Conservation (phyloP, 192 early-diverging fungal species). For the Allomyces macrogynus region DNA sequence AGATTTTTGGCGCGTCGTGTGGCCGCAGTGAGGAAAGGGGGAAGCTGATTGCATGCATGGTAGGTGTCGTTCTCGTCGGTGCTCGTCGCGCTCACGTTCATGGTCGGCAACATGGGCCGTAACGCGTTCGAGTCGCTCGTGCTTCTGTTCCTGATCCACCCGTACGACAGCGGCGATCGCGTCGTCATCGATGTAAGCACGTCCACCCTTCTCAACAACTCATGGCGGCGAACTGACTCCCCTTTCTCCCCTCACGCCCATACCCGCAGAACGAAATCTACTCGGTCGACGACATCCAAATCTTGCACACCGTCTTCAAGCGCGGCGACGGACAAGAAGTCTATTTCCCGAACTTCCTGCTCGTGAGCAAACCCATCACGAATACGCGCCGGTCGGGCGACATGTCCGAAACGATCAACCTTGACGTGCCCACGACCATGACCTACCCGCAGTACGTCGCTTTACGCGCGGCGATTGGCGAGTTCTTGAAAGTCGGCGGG, state of each 20-base stretch:
- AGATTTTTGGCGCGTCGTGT: not conserved
- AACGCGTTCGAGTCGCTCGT: not conserved
- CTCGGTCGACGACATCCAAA: not conserved
- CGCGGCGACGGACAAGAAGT: not conserved
- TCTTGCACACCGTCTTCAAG: not conserved
- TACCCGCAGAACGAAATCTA: not conserved
- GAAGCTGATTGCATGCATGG: not conserved
- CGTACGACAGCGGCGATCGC: constrained; percentile 57
- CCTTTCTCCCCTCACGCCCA: too few relatives aligned
- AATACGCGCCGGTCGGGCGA: not conserved
- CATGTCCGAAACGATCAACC: not conserved
- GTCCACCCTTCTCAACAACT: too few relatives aligned
- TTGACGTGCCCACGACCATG: too few relatives aligned
- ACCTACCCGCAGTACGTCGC: too few relatives aligned
- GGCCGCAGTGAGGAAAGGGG: not conserved
- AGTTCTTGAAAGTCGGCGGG: too few relatives aligned
- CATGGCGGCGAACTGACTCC: too few relatives aligned
- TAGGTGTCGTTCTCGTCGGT: not conserved
- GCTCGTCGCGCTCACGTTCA: not conserved
- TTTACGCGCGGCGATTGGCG: too few relatives aligned
- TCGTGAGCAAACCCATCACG: not conserved
- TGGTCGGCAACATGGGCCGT: not conserved
- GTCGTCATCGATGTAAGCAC: constrained; percentile 16
- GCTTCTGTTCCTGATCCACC: constrained; percentile 16
- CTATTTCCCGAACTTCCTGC: not conserved